Evolutionary conservation across 805 yeast species (phyloP), one percentile per base, ranked within the genome.

Genomic region (Lipomyces orientalis): DNA sequence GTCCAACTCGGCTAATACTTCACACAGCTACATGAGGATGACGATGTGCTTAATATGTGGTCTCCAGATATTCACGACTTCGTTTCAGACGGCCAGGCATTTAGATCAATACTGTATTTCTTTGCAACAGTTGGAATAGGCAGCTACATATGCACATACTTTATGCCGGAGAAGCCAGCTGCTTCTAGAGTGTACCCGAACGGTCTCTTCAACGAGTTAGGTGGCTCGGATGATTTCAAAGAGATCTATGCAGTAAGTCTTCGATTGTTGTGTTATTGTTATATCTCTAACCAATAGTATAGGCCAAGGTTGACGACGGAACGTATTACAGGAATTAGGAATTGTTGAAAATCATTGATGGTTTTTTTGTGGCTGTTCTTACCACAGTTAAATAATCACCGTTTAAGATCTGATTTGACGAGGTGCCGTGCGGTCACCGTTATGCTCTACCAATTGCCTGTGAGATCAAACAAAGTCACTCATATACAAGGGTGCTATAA

Each of bases 1-100:
- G 5, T 19, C 19, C 8, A 43, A 6, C 7, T 16, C 22, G 16
- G 49, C 49, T 43, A 9, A 43, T 43, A 19, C 22, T 43, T 4
- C 49, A 9, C 16, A 43, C 43, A 72, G 35, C 78, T 90, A 71
- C 88, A 87, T 76, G 86, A 87, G 64, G 86, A 88, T 74, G 90
- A 88, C 72, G 97, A 91, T 75, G 80, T 86, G 78, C 82, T 88
- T 75, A 93, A 91, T 78, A 84, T 90, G 83, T 91, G 97, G 97
- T 86, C 97, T 8, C 95, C 97, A 12, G 96, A 91, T 75, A 84
- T 87, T 75, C 86, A 82, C 77, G 87, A 87, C 73, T 77, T 81
- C 51, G 89, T 87, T 43, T 80, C 85, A 52, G 89, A 90, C 78
- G 76, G 78, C 58, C 83, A 85, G 39, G 96, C 97, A 0, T 77